Evolutionary conservation across 169 alveolate species (phyloP), one percentile per base, ranked within the genome.

Genomic region (Plasmodium inui): DNA sequence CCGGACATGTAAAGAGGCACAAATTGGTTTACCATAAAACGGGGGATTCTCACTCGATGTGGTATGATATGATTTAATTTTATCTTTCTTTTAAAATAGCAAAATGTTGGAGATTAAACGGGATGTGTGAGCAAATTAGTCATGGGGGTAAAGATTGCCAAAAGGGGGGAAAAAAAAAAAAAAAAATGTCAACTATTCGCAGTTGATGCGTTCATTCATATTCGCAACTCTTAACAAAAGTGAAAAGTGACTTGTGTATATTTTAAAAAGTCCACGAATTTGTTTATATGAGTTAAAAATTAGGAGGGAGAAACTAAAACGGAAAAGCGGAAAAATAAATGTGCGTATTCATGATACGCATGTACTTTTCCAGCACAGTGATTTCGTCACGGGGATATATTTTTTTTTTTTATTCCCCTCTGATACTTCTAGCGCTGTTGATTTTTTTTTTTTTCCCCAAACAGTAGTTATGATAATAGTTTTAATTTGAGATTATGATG

Each of bases 141-240:
- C n/a, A 61, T 7, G 32, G 14, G 74, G 74, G 32, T 61, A 61
- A 9, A 22, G 28, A 7, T 61, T 61, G 32, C 26, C 32, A 61
- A 61, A 55, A 55, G 4, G 6, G 26, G n/a, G 4, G 10, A 55
- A 55, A 55, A 61, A 61, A 61, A n/a, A 61, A 22, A 61, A 61
- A 61, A 61, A 61, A 61, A 61, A 61, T 61, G 74, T 61, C 32
- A 61, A 61, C 74, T 22, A 34, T 61, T 61, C 74, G 74, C 74
- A 61, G 32, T 12, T 46, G 34, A 61, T 61, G 74, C 37, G 57
- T 22, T 22, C 34, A 61, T n/a, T 61, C 32, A 17, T 10, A 22
- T 61, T 61, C 74, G 74, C 14, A 61, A 61, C 74, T n/a, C 6
- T 61, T 19, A n/a, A 61, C 74, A 61, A 61, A 61, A 22, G 14